Base-by-base conservation (phyloP, 768 basidiomycete genomes). In the Serendipita vermifera region DNA sequence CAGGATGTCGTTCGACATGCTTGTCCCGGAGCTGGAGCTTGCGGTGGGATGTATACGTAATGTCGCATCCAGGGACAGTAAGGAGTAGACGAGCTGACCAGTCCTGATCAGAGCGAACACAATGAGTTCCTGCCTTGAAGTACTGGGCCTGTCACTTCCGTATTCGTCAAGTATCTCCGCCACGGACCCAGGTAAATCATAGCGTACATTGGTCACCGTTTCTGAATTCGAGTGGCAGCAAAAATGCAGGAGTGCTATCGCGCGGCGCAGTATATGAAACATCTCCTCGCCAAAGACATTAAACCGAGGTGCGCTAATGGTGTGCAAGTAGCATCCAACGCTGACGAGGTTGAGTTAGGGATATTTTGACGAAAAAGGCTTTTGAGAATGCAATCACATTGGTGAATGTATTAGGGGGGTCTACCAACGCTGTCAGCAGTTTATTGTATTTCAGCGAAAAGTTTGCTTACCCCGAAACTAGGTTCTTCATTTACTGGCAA, bases 41-140 rank as follows among this genome's bases (percentile, higher is more conserved):
- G 88, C 61, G 87, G 88, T 27, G 87, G 87, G 13, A 90, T 90
- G 87, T 90, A 81, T 65, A 89, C 87, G 78, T 79, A 64, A n/a
- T 54, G 77, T 71, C 40, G 20, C 17, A 27, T 24, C 38, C 5
- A 11, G 4, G 55, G 15, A 3, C 22, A 41, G 5, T 41, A 13
- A 5, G 53, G 40, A 6, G 36, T 3, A n/a, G 51, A 14, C 26
- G 22, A 33, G 43, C 32, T 33, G 53, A 11, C 9, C 33, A 5
- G 6, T 14, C 36, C 17, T 58, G 48, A 58, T 51, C 59, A 81
- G 80, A 6, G 88, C 89, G 32, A 91, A 91, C 63, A 90, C 88
- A 0, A 90, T 91, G 88, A 86, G 85, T 59, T 82, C 85, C 38
- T 82, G 78, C 15, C 73, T 92, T 29, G 89, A 91, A 66, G 85